These are phyloP conservation scores for Geopyxis carbonaria DNA, from an alignment of 495 filamentous ascomycete species.

Conservation along the genomic window DNA sequence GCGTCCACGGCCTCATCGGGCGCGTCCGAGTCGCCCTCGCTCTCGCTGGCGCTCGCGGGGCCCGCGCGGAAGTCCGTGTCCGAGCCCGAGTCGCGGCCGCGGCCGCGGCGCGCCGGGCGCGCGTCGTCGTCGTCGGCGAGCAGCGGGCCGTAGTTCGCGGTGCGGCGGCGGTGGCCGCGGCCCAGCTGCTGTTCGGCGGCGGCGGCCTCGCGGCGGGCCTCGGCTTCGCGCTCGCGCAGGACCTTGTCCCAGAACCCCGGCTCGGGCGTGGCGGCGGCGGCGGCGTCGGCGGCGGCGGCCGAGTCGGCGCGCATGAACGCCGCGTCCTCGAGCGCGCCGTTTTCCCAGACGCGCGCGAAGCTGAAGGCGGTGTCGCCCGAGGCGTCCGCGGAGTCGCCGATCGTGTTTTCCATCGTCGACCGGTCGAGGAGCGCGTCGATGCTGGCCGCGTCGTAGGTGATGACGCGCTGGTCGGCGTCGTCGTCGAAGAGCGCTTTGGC, in stretches of 20 bases:
- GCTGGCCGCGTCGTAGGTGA: constrained; percentile 60
- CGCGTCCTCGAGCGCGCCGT: constrained; percentile 31
- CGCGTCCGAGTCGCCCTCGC: constrained; percentile 24
- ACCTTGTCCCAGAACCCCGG: constrained; percentile 74
- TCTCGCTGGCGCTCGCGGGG: constrained; percentile 15
- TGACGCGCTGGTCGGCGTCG: constrained; percentile 36
- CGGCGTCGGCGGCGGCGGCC: constrained; percentile 46
- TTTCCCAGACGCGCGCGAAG: constrained; percentile 83
- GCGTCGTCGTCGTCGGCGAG: constrained; percentile 27
- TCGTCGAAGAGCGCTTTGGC: constrained; percentile 73
- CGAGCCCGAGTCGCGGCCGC: neutral
- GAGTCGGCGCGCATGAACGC: too few species aligned
- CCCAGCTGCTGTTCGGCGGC: constrained; percentile 53
- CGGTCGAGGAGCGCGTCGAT: constrained; percentile 82
- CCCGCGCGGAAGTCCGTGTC: constrained; percentile 39
- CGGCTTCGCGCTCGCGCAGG: constrained; percentile 59
- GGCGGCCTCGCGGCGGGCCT: constrained; percentile 49
- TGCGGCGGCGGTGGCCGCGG: constrained; percentile 49
- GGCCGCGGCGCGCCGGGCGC: neutral
- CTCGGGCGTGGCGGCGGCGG: constrained; percentile 33
- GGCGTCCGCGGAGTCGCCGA: constrained; percentile 34
- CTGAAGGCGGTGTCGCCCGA: constrained; percentile 45
- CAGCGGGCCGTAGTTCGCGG: constrained; percentile 29
- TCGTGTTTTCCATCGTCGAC: constrained; percentile 57
- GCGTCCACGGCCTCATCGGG: constrained; percentile 21